Conservation (phyloP, 495 filamentous ascomycete species). For the Aspergillus kassunensis region DNA sequence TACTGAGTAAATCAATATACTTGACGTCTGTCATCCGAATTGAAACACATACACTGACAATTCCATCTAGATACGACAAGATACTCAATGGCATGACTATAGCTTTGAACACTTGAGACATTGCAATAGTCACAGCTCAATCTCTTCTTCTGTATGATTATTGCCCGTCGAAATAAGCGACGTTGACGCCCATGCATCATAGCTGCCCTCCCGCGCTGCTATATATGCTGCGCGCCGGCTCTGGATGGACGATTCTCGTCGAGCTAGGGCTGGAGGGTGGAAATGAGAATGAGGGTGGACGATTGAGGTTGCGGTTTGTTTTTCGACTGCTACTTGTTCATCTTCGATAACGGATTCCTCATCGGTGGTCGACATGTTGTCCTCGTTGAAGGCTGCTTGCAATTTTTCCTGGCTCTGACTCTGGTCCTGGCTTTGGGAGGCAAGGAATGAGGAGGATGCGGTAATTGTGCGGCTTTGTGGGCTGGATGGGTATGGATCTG, state of each 20-base stretch:
- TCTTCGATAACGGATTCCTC: neutral
- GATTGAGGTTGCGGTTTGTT: neutral
- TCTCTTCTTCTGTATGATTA: constrained; percentile 46
- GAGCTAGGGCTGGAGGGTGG: too few species aligned
- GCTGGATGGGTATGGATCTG: constrained; percentile 1
- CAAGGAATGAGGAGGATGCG: constrained; percentile 17
- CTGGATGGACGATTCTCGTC: constrained; percentile 2
- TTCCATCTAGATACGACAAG: too few species aligned
- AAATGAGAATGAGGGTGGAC: too few species aligned
- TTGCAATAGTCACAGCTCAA: constrained; percentile 35
- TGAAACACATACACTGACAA: too few species aligned
- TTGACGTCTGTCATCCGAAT: too few species aligned
- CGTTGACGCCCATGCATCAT: constrained; percentile 40
- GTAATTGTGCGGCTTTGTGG: constrained; percentile 8
- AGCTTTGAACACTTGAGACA: too few species aligned
- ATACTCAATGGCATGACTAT: too few species aligned
- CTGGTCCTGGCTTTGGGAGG: constrained; percentile 16
- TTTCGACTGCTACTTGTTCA: neutral
- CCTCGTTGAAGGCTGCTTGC: neutral
- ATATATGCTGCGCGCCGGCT: constrained; percentile 30
- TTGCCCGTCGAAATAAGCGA: constrained; percentile 44
- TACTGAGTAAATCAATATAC: too few species aligned
- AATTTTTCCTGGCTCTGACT: constrained; percentile 7
- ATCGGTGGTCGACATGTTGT: neutral
- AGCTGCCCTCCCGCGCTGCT: constrained; percentile 34